These are phyloP conservation scores for Podila epigama DNA, from an alignment of 192 early-diverging fungal genomes.

Conservation along the genomic window DNA sequence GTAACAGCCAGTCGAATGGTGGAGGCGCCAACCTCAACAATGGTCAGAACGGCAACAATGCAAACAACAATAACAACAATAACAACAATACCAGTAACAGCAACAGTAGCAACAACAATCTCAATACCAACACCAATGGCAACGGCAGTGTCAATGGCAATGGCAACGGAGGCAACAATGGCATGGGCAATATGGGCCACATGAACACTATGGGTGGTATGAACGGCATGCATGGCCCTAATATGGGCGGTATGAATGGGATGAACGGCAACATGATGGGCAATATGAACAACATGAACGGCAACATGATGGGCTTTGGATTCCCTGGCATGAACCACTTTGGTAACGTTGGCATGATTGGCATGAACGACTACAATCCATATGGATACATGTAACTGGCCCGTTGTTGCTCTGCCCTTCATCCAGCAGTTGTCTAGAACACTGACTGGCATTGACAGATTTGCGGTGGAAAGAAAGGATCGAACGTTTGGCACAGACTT, in stretches of 20 bases:
- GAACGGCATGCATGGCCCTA: background rate
- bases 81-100: conserved; percentile 12
- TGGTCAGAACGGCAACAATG: background rate
- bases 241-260: conserved; percentile 1
- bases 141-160: background rate
- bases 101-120: conserved; percentile 9
- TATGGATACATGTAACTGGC: conserved; percentile 55
- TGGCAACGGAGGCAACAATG: background rate
- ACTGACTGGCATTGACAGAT: conserved; percentile 2
- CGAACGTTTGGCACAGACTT: conserved; percentile 15
- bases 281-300: conserved; percentile 17
- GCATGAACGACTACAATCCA: conserved; percentile 55
- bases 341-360: conserved; percentile 56
- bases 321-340: conserved; percentile 52
- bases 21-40: too few species aligned
- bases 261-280: conserved; percentile 17
- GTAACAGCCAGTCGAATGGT: background rate
- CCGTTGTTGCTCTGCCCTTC: background rate
- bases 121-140: conserved; percentile 10
- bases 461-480: too few species aligned
- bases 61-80: conserved; percentile 12
- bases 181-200: conserved; percentile 8
- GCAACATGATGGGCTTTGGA: conserved; percentile 48
- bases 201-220: conserved; percentile 4
- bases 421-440: background rate